Evolutionary conservation across 345 rosid species (phyloP), one percentile per base, ranked within the genome.

Genomic region (Citrus cavaleriei): DNA sequence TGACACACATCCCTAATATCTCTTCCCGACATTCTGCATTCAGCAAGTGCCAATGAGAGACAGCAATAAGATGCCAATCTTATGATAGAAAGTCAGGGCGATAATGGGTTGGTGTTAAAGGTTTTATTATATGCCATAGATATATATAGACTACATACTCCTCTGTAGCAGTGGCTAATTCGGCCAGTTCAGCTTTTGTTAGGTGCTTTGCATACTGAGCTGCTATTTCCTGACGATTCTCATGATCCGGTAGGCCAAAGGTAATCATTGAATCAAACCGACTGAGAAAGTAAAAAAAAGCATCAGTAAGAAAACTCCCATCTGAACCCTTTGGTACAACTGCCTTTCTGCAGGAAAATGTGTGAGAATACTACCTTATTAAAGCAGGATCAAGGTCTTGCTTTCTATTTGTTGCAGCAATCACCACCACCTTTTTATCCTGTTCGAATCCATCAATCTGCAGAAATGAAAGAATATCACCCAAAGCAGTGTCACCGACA

Each of bases 401-500:
- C 87, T 93, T 96, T 81, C 99, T 87, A 81, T 94, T 94, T 71
- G 98, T 96, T 72, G 98, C 98, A 57, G 98, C 99, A 74, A 96
- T 88, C 40, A 96, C 93, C 8, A 91, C 93, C 64, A 92, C 98
- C 79, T 93, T 93, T 81, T 93, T 91, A 67, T 93, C 95, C 77
- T 92, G 97, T 79, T 96, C 98, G 89, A 96, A 96, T 78, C 99
- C 98, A 84, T 96, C 99, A 70, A 92, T 96, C 98, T 96, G 88
- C 83, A 75, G 27, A 75, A 69, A 57, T 57, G 42, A 40, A 80
- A 58, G 38, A 66, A 79, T 65, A 40, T 62, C 57, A 27, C 7
- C 60, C 32, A 64, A 37, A 82, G 46, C 10, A 13, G 38, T 27
- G 34, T 37, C 55, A 61, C 21, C 72, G 14, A 28, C 12, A 30